Evolutionary conservation across 2,329 filamentous ascomycete species (phyloP).

Genomic region (Akanthomyces uredinophilus): DNA sequence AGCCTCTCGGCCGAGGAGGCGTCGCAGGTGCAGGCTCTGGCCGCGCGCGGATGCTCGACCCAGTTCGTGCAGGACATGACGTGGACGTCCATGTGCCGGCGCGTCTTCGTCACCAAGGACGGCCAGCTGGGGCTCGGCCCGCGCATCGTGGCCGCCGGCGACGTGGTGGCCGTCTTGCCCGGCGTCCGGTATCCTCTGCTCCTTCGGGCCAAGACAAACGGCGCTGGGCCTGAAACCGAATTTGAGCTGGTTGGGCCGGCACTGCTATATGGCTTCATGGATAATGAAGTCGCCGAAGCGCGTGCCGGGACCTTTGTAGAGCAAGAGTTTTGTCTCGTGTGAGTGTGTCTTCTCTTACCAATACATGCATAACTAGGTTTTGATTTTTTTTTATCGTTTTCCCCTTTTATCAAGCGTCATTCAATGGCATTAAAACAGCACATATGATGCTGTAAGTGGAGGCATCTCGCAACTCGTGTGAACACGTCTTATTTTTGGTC

Average conservation of each 20-base stretch:
- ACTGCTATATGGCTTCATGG: constrained; percentile 13
- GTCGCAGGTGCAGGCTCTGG: background rate
- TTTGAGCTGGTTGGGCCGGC: constrained; percentile 9
- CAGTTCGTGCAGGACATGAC: constrained; percentile 15
- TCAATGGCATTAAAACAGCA: too few relatives aligned
- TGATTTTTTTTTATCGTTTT: too few relatives aligned
- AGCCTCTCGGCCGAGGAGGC: background rate
- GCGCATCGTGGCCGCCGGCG: background rate
- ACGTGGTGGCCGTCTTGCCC: background rate
- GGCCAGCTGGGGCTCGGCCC: constrained; percentile 13
- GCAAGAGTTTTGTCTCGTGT: constrained; percentile 2
- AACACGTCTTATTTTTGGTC: too few relatives aligned
- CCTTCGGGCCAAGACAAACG: background rate
- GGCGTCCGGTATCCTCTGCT: constrained; percentile 9
- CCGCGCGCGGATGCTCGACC: background rate
- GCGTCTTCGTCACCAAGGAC: background rate
- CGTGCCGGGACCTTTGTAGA: background rate
- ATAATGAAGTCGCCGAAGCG: background rate
- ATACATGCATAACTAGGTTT: background rate
- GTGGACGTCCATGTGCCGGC: constrained; percentile 16
- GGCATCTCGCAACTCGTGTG: too few relatives aligned
- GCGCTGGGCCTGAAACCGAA: background rate
- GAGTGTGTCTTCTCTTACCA: background rate
- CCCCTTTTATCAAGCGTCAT: too few relatives aligned
- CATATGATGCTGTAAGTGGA: too few relatives aligned